Conservation (phyloP, 805 yeast species). For the Ogataea dorogensis region DNA sequence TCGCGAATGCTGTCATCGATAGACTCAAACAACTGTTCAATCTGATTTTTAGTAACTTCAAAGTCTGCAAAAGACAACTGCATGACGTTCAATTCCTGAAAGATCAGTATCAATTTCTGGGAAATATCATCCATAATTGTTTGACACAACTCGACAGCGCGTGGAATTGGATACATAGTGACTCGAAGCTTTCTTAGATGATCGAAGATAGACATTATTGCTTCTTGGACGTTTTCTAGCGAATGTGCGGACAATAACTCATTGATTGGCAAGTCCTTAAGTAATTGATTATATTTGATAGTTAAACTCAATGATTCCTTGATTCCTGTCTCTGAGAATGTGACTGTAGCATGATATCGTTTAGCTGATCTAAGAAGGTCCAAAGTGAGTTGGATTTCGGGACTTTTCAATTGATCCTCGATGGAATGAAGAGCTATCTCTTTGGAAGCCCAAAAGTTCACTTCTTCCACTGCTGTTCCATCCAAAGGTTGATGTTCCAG, state of each 20-base stretch:
- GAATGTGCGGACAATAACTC: slow-evolving; percentile 50
- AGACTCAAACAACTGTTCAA: slow-evolving; percentile 38
- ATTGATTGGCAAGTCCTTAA: slow-evolving; percentile 68
- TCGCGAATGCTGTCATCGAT: slow-evolving; percentile 67
- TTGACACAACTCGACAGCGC: slow-evolving; percentile 67
- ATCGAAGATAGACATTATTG: slow-evolving; percentile 49
- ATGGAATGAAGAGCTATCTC: slow-evolving; percentile 58
- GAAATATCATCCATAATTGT: slow-evolving; percentile 59
- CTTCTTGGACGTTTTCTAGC: slow-evolving; percentile 43
- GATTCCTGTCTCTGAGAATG: slow-evolving; percentile 68
- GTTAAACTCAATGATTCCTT: slow-evolving; percentile 51
- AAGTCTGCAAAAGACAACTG: slow-evolving; percentile 42
- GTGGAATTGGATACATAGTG: slow-evolving; percentile 58
- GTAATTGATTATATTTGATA: slow-evolving; percentile 55
- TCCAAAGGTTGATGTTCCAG: slow-evolving; percentile 51
- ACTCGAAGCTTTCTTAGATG: slow-evolving; percentile 64
- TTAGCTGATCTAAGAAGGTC: slow-evolving; percentile 65
- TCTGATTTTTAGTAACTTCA: slow-evolving; percentile 26
- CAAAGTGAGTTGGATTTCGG: slow-evolving; percentile 55
- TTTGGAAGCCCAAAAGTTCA: slow-evolving; percentile 74
- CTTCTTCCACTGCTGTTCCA: slow-evolving; percentile 62
- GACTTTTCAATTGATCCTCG: slow-evolving; percentile 54
- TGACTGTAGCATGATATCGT: slow-evolving; percentile 75
- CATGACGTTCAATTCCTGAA: slow-evolving; percentile 44
- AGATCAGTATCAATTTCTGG: slow-evolving; percentile 39